These are phyloP conservation scores for Teunomyces panamensis DNA, from an alignment of 805 yeast species.

Conservation along the genomic window DNA sequence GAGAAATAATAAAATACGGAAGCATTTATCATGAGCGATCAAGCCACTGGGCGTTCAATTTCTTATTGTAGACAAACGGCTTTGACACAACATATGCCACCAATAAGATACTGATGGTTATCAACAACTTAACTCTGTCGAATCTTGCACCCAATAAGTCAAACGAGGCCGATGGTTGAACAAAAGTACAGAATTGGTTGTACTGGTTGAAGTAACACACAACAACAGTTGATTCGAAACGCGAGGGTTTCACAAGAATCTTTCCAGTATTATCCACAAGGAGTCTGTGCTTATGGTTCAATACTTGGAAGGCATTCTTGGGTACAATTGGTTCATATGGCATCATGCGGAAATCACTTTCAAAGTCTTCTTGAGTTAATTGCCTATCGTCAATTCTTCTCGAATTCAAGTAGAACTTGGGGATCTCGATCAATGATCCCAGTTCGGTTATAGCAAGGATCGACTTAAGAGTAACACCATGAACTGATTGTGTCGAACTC, in stretches of 20 bases:
- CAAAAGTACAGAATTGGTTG: constrained; percentile 73
- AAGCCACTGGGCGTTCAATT: constrained; percentile 54
- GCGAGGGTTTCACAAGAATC: constrained; percentile 46
- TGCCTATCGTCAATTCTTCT: constrained; percentile 61
- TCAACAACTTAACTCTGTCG: constrained; percentile 58
- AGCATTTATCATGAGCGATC: constrained; percentile 11
- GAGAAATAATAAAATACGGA: constrained; percentile 2
- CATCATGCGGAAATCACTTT: constrained; percentile 52
- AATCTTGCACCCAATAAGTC: constrained; percentile 70
- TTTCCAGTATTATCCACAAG: constrained; percentile 14
- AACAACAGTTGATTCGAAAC: constrained; percentile 77
- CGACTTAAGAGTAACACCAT: constrained; percentile 60
- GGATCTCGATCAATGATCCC: constrained; percentile 67
- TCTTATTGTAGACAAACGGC: constrained; percentile 57
- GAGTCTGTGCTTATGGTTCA: constrained; percentile 39
- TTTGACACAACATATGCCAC: constrained; percentile 46
- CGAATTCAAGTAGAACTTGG: constrained; percentile 65
- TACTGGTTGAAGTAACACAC: constrained; percentile 57
- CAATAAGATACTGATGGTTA: constrained; percentile 55
- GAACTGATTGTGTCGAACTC: constrained; percentile 37
- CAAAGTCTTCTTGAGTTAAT: constrained; percentile 49
- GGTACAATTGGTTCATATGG: constrained; percentile 66
- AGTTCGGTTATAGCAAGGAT: constrained; percentile 54
- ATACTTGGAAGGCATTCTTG: constrained; percentile 28
- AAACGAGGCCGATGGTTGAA: constrained; percentile 80